These are phyloP conservation scores for Aotearoamyces nothofagi DNA, from an alignment of 2,329 filamentous ascomycete species.

Conservation along the genomic window DNA sequence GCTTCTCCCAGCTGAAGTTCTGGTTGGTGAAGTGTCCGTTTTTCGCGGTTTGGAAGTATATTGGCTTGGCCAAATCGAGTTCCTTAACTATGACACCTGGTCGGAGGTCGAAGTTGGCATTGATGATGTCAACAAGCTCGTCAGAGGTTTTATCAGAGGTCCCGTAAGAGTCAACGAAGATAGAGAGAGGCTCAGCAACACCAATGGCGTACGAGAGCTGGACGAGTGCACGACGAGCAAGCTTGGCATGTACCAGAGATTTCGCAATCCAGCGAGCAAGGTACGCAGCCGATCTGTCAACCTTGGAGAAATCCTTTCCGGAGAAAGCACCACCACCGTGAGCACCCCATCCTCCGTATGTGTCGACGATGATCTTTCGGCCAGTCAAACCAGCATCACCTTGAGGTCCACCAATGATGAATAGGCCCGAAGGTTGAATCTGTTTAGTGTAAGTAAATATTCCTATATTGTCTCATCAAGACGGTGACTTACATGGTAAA, in stretches of 20 bases:
- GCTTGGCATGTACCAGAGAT: slow-evolving; percentile 78
- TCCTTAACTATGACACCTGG: slow-evolving; percentile 98
- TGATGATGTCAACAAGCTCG: slow-evolving; percentile 90
- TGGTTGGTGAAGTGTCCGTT: slow-evolving; percentile 99
- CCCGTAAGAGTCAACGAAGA: slow-evolving; percentile 96
- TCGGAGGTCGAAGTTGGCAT: slow-evolving; percentile 91
- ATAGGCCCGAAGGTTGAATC: slow-evolving; percentile 94
- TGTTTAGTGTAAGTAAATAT: too few species aligned
- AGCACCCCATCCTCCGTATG: slow-evolving; percentile 98
- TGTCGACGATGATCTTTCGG: slow-evolving; percentile 97
- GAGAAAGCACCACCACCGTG: slow-evolving; percentile 99
- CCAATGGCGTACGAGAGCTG: slow-evolving; percentile 99
- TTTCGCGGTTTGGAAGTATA: slow-evolving; percentile 98
- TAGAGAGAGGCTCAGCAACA: slow-evolving; percentile 92
- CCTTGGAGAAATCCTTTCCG: slow-evolving; percentile 99
- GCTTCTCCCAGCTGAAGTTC: slow-evolving; percentile 95
- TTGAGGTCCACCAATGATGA: slow-evolving; percentile 98
- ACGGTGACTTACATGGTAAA: too few species aligned
- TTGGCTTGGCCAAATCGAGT: slow-evolving; percentile 86
- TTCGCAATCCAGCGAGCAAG: slow-evolving; percentile 98
- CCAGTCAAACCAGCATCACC: slow-evolving; percentile 97
- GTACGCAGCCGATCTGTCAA: slow-evolving; percentile 96
- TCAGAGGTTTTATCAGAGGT: slow-evolving; percentile 81
- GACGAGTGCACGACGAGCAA: slow-evolving; percentile 84
- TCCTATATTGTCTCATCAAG: too few species aligned